Percentiles rank a stretch among this genome's conserved stretches.
Evolutionary conservation across 1,284 basidiomycete genomes (phyloP).

Genomic region (Trametes versicolor): DNA sequence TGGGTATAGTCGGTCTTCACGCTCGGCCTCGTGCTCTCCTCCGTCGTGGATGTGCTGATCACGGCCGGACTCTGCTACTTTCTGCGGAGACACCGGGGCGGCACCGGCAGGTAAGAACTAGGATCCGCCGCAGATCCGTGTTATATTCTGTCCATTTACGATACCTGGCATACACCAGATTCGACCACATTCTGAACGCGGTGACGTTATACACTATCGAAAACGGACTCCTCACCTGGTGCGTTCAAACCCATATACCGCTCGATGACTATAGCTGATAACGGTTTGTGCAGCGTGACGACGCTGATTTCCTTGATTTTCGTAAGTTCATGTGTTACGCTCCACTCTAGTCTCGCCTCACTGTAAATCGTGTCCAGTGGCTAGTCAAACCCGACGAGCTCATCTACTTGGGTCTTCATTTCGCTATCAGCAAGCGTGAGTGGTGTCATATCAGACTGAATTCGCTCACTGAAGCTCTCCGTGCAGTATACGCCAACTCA

Average conservation of each 20-base stretch:
- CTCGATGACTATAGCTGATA: neutral
- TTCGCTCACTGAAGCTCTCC: neutral
- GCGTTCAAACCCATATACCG: neutral
- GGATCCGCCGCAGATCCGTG: too few species aligned
- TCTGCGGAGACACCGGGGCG: constrained; percentile 29
- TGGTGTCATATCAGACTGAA: neutral
- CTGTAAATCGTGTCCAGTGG: constrained; percentile 24
- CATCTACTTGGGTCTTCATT: constrained; percentile 36
- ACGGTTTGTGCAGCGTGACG: constrained; percentile 19
- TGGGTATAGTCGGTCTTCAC: constrained; percentile 32
- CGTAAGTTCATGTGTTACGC: constrained; percentile 16
- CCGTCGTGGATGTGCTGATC: constrained; percentile 29
- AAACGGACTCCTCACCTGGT: constrained; percentile 36
- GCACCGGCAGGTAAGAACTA: constrained; percentile 24
- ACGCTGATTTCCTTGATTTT: constrained; percentile 31
- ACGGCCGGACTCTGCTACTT: constrained; percentile 29
- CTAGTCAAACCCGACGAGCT: constrained; percentile 31
- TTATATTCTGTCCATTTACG: neutral
- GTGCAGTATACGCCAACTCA: constrained; percentile 35
- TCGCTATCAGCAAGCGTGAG: constrained; percentile 36
- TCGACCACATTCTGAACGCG: constrained; percentile 33
- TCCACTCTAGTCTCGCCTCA: neutral
- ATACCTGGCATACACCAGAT: constrained; percentile 1
- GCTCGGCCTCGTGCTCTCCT: constrained; percentile 27
- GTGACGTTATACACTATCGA: constrained; percentile 36